phyloP scores from a whole-genome alignment of 331 rosid species.

The Dryas integrifolia region DNA sequence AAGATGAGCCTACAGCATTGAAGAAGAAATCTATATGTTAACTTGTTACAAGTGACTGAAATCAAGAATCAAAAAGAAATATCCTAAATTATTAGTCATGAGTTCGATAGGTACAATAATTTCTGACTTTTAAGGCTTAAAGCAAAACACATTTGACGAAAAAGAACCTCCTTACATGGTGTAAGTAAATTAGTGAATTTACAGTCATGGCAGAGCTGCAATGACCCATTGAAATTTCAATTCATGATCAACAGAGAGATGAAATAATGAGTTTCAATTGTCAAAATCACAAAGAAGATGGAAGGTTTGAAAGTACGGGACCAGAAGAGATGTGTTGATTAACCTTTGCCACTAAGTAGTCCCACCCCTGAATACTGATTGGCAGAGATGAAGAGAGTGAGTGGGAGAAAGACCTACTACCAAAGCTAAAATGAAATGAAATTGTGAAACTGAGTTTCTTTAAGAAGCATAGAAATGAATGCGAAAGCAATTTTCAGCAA shows the following conservation, averaged over 20 bases:
- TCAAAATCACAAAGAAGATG: conserved; percentile 13
- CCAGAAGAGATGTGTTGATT: conserved; percentile 25
- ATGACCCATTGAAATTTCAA: conserved; percentile 6
- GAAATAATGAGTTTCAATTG: conserved; percentile 4
- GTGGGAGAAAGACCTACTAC: conserved; percentile 5
- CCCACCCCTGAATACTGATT: conserved; percentile 37
- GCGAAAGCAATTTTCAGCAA: conserved; percentile 20
- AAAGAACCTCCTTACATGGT: conserved; percentile 19
- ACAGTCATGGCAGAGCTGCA: conserved; percentile 16
- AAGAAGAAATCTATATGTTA: conserved; percentile 39
- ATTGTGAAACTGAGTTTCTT: background rate
- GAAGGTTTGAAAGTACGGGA: conserved; percentile 9
- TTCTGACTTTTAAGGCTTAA: conserved; percentile 23
- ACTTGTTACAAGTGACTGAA: conserved; percentile 24
- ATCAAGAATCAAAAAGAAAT: background rate
- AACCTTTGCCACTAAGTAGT: conserved; percentile 38
- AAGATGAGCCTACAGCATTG: conserved; percentile 30
- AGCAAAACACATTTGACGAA: background rate
- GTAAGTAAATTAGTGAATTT: conserved; percentile 25
- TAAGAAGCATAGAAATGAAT: conserved; percentile 15
- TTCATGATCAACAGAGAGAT: conserved; percentile 9
- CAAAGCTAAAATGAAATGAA: conserved; percentile 18
- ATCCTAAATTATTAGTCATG: conserved; percentile 19
- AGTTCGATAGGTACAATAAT: conserved; percentile 42
- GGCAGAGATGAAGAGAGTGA: conserved; percentile 20